Evolutionary conservation across 1,284 basidiomycete species (phyloP).

Genomic region (Pascua guehoae): DNA sequence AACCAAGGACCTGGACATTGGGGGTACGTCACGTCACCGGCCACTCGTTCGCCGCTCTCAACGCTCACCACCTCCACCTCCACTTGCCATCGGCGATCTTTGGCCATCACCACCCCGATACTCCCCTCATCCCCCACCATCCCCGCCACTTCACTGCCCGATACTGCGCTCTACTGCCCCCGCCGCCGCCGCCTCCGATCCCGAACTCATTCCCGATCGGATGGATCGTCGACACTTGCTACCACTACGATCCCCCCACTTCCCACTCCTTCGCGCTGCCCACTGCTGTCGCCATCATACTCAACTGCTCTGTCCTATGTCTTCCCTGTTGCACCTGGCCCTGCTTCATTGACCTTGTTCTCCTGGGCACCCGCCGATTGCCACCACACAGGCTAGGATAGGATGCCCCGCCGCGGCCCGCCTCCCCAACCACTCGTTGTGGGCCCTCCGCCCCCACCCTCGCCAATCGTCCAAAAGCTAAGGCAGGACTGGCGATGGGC

Average conservation of each 20-base stretch:
- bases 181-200: too few species aligned
- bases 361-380: neutral
- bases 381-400: neutral
- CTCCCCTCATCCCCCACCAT: too few species aligned
- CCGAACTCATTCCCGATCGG: too few species aligned
- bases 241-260: too few species aligned
- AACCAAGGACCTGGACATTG: neutral
- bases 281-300: too few species aligned
- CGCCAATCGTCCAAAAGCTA: constrained; percentile 41
- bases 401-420: constrained; percentile 33
- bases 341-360: neutral
- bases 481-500: constrained; percentile 50
- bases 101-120: too few species aligned
- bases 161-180: too few species aligned
- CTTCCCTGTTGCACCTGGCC: neutral
- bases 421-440: constrained; percentile 11
- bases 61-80: constrained; percentile 11
- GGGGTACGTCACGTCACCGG: too few species aligned
- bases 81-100: neutral
- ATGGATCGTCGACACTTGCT: too few species aligned
- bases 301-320: too few species aligned
- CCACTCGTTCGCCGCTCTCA: neutral
- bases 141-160: too few species aligned
- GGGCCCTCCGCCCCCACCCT: constrained; percentile 36
- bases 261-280: too few species aligned